Percentiles rank a stretch among this genome's conserved stretches.
Evolutionary conservation across 1,284 basidiomycete species (phyloP).

Genomic region (Sanghuangporus weigelae): DNA sequence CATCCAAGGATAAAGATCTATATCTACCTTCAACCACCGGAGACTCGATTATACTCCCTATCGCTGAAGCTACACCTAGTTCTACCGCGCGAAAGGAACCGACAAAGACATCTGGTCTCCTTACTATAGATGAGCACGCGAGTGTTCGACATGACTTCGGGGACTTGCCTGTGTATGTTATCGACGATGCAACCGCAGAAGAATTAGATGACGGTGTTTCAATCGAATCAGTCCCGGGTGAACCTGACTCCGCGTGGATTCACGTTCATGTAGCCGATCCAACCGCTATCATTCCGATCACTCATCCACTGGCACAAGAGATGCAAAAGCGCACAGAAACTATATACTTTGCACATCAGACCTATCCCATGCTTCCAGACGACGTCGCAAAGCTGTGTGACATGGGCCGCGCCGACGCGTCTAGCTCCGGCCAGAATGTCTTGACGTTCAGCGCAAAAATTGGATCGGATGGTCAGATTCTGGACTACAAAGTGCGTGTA

Average conservation of each 20-base stretch:
- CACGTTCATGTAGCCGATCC: slow-evolving; percentile 96
- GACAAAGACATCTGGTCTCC: neutral
- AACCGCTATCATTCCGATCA: slow-evolving; percentile 71
- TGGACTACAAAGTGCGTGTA: slow-evolving; percentile 67
- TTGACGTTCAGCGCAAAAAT: slow-evolving; percentile 83
- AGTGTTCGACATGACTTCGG: slow-evolving; percentile 84
- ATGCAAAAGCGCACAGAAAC: slow-evolving; percentile 52
- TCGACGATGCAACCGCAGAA: slow-evolving; percentile 78
- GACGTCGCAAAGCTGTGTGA: slow-evolving; percentile 36
- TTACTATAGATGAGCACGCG: slow-evolving; percentile 54
- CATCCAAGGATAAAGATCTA: slow-evolving; percentile 26
- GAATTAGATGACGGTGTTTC: slow-evolving; percentile 97
- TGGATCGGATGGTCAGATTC: slow-evolving; percentile 56
- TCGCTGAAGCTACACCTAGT: neutral
- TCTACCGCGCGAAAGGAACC: neutral
- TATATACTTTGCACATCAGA: slow-evolving; percentile 61
- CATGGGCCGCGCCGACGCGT: slow-evolving; percentile 53
- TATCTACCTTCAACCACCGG: slow-evolving; percentile 19
- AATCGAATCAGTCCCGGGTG: slow-evolving; percentile 55
- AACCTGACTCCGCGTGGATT: slow-evolving; percentile 69
- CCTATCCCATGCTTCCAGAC: slow-evolving; percentile 66
- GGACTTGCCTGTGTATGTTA: slow-evolving; percentile 77
- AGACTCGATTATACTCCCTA: neutral
- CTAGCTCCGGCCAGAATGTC: slow-evolving; percentile 42
- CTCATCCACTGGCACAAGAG: slow-evolving; percentile 50